Percentiles rank a stretch among this genome's conserved stretches.
Evolutionary conservation across 2,329 filamentous ascomycete genomes (phyloP).

Genomic region (Neofusicoccum ribis): DNA sequence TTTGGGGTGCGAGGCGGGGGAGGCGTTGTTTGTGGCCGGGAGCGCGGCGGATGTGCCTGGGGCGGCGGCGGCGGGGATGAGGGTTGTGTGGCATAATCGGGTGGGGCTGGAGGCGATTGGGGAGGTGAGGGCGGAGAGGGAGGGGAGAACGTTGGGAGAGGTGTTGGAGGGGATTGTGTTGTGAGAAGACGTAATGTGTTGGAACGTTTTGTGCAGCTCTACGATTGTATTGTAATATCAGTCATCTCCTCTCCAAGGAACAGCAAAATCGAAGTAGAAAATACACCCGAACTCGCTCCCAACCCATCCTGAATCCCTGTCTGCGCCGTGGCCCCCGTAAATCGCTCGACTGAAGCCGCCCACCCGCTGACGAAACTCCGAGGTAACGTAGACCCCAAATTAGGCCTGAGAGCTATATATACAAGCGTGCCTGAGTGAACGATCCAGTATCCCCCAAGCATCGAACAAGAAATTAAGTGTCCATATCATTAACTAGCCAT

Average conservation of each 20-base stretch:
- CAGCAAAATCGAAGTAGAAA: background rate
- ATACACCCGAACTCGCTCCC: background rate
- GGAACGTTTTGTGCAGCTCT: background rate
- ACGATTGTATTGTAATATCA: background rate
- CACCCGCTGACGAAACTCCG: background rate
- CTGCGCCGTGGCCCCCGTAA: background rate
- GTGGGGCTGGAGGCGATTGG: slow-evolving; percentile 18
- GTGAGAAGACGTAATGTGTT: background rate
- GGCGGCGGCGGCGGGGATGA: slow-evolving; percentile 41
- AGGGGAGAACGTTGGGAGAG: slow-evolving; percentile 14
- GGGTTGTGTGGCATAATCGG: slow-evolving; percentile 25
- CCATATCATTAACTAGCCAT: slow-evolving; percentile 48
- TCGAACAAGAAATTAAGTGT: background rate
- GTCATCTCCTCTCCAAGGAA: background rate
- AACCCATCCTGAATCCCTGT: background rate
- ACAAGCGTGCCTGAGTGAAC: background rate
- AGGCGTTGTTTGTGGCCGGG: slow-evolving; percentile 26
- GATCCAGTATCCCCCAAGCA: background rate
- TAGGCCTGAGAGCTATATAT: background rate
- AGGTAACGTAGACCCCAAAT: background rate
- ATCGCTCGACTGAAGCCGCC: background rate
- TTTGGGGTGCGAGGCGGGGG: slow-evolving; percentile 22
- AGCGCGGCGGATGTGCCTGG: slow-evolving; percentile 45
- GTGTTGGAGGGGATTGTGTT: slow-evolving; percentile 2
- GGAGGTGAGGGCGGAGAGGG: slow-evolving; percentile 13